These are phyloP conservation scores for Cryoendolithus antarcticus DNA, from an alignment of 2,329 filamentous ascomycete genomes.

Conservation along the genomic window DNA sequence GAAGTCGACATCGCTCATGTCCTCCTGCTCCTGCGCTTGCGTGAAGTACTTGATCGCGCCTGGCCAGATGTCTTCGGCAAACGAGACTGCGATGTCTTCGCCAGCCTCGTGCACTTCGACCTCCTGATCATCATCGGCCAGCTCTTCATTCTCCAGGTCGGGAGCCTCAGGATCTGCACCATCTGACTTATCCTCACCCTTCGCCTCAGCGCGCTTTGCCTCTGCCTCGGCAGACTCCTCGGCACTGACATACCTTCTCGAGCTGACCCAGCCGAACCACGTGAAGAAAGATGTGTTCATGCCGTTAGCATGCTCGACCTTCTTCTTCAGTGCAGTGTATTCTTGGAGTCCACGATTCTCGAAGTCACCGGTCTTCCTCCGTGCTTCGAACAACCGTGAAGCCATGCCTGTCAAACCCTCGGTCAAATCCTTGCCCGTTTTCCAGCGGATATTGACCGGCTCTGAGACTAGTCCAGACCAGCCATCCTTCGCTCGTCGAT, in stretches of 20 bases:
- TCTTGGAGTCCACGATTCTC: constrained; percentile 37
- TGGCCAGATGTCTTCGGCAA: constrained; percentile 83
- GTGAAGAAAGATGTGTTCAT: constrained; percentile 65
- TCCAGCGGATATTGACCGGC: constrained; percentile 77
- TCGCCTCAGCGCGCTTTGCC: constrained; percentile 47
- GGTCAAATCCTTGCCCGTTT: constrained; percentile 66
- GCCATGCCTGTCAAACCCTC: constrained; percentile 65
- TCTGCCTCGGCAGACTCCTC: constrained; percentile 56
- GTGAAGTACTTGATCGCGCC: constrained; percentile 80
- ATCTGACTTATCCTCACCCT: constrained; percentile 27
- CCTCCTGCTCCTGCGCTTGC: constrained; percentile 58
- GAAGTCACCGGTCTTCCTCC: constrained; percentile 36
- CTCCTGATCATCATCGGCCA: constrained; percentile 51
- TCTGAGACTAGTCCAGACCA: constrained; percentile 74
- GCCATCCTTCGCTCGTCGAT: constrained; percentile 54
- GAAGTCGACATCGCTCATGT: constrained; percentile 55
- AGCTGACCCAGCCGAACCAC: constrained; percentile 64
- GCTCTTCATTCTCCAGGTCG: constrained; percentile 47
- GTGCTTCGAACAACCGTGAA: constrained; percentile 54
- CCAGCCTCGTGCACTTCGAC: constrained; percentile 81
- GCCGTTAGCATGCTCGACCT: constrained; percentile 34
- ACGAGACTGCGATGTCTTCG: constrained; percentile 65
- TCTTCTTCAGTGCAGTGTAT: constrained; percentile 42
- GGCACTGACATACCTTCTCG: constrained; percentile 55
- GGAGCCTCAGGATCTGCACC: constrained; percentile 39